Percentiles rank a stretch among this genome's conserved stretches.
Evolutionary conservation across 768 basidiomycete species (phyloP).

Genomic region (Pleurotus djamor): DNA sequence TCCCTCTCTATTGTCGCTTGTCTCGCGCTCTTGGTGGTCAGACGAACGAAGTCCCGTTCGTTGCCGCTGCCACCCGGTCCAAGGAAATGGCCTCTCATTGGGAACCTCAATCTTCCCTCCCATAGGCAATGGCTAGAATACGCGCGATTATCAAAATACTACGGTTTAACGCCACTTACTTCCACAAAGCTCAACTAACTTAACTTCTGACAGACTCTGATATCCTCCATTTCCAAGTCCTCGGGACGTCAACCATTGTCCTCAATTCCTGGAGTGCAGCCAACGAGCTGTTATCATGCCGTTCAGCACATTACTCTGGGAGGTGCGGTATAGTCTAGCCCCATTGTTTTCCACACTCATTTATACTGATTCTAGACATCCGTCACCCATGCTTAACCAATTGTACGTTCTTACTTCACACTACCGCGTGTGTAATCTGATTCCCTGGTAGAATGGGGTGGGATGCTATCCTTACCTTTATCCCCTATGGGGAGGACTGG

Average conservation of each 20-base stretch:
- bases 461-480: conserved; percentile 33
- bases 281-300: conserved; percentile 37
- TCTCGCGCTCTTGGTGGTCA: too few species aligned
- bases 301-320: conserved; percentile 37
- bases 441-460: conserved; percentile 34
- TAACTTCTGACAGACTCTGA: conserved; percentile 20
- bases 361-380: conserved; percentile 14
- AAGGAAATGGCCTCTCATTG: conserved; percentile 17
- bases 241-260: conserved; percentile 30
- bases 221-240: conserved; percentile 24
- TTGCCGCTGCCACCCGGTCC: conserved; percentile 26
- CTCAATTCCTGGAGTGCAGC: conserved; percentile 32
- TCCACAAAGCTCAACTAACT: too few species aligned
- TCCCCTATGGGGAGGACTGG: conserved; percentile 40
- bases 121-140: conserved; percentile 17
- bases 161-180: conserved; percentile 7
- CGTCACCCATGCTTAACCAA: conserved; percentile 23
- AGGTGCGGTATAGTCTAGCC: conserved; percentile 15
- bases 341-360: background rate
- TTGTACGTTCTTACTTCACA: conserved; percentile 10
- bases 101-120: conserved; percentile 19
- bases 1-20: too few species aligned
- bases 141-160: conserved; percentile 14
- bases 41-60: background rate
- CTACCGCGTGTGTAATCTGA: background rate